Percentiles rank a stretch among this genome's conserved stretches.
Conservation (phyloP, 345 rosid genomes). For the Moringa oleifera region DNA sequence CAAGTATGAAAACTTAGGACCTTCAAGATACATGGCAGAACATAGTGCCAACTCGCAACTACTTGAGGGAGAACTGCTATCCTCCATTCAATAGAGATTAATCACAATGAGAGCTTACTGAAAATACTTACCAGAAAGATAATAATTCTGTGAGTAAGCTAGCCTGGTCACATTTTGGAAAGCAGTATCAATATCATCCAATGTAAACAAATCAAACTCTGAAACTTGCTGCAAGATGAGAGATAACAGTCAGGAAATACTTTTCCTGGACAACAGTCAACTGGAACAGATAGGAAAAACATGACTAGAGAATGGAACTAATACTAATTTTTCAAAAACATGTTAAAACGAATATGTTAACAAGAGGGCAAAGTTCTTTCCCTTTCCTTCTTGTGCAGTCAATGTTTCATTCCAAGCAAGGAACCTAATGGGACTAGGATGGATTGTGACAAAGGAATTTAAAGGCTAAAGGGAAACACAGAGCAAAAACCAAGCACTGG, state of each 20-base stretch:
- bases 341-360: background rate
- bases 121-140: conserved; percentile 63
- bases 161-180: conserved; percentile 84
- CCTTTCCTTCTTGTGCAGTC: too few species aligned
- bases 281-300: too few species aligned
- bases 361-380: background rate
- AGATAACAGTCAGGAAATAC: background rate
- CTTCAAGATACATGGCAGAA: background rate
- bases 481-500: too few species aligned
- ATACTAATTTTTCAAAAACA: too few species aligned
- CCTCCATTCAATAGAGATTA: background rate
- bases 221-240: conserved; percentile 72
- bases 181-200: conserved; percentile 90
- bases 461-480: too few species aligned
- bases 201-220: conserved; percentile 83
- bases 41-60: background rate
- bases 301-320: background rate
- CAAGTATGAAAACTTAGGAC: background rate
- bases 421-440: background rate
- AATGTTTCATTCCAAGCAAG: background rate
- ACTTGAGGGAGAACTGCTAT: background rate
- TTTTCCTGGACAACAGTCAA: background rate
- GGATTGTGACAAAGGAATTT: too few species aligned
- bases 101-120: background rate
- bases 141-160: conserved; percentile 82